Conservation (phyloP, 2,329 filamentous ascomycete genomes). For the Monilinia aucupariae region DNA sequence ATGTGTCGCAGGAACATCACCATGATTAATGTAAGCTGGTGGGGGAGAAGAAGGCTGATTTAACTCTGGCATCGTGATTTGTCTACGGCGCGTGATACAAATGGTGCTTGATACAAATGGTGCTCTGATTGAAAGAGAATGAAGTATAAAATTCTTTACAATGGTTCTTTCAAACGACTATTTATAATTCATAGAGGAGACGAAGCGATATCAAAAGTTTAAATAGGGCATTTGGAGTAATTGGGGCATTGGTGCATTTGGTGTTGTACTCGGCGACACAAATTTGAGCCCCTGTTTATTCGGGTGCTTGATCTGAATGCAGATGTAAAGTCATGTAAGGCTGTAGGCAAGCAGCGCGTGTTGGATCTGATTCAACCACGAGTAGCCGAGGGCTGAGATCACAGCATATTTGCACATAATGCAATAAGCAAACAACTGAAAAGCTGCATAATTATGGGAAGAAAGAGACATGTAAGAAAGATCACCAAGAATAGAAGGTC, state of each 20-base stretch:
- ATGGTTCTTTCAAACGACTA: background rate
- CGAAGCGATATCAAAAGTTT: background rate
- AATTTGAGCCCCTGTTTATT: too few species aligned
- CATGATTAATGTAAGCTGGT: background rate
- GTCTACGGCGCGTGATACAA: too few species aligned
- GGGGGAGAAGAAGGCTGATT: background rate
- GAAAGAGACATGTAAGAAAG: too few species aligned
- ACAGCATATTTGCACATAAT: background rate
- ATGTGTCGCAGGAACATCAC: background rate
- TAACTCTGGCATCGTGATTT: background rate
- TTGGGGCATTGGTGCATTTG: too few species aligned
- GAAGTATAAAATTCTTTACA: background rate
- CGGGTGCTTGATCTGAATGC: background rate
- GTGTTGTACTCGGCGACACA: background rate
- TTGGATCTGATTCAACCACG: background rate
- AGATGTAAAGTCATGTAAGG: background rate
- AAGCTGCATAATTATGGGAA: background rate
- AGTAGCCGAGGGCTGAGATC: background rate
- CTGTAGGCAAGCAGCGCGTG: background rate
- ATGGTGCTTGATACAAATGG: background rate
- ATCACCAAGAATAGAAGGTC: background rate
- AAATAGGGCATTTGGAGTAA: background rate
- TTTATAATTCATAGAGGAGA: background rate
- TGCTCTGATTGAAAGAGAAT: background rate
- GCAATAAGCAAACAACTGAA: background rate